Percentiles rank a stretch among this genome's conserved stretches.
These are phyloP conservation scores for Myriosclerotinia curreyana DNA, from an alignment of 2,329 filamentous ascomycete species.

Conservation along the genomic window DNA sequence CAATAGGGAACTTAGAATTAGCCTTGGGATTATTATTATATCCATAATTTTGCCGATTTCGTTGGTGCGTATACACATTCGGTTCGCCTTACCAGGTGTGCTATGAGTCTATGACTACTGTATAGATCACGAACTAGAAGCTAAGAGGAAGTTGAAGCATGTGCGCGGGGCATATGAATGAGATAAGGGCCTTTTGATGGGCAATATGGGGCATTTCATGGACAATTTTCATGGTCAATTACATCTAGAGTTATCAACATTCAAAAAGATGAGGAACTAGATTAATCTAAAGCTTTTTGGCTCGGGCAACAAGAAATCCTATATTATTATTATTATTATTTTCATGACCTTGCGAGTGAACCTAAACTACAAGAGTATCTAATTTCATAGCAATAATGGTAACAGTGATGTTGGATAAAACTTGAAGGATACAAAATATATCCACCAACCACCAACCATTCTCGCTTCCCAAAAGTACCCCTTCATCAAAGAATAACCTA, in stretches of 20 bases:
- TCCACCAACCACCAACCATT: slow-evolving; percentile 13
- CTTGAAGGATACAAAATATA: slow-evolving; percentile 2
- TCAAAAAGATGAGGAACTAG: not conserved
- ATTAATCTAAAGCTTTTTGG: slow-evolving; percentile 1
- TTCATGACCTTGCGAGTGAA: not conserved
- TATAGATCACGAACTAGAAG: slow-evolving; percentile 15
- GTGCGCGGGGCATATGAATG: slow-evolving; percentile 9
- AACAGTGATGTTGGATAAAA: not conserved
- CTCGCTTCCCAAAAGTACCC: not conserved
- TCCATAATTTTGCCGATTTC: slow-evolving; percentile 10
- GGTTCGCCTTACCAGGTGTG: slow-evolving; percentile 16
- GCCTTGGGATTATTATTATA: not conserved
- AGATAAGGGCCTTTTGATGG: slow-evolving; percentile 11
- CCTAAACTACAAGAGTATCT: not conserved
- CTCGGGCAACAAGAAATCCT: slow-evolving; percentile 3
- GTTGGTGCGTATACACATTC: slow-evolving; percentile 2
- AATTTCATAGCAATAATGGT: not conserved
- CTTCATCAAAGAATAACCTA: slow-evolving; percentile 1
- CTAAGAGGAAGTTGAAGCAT: slow-evolving; percentile 9
- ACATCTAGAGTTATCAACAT: not conserved
- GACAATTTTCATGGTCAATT: slow-evolving; percentile 1
- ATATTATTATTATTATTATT: not conserved
- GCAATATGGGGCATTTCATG: slow-evolving; percentile 8
- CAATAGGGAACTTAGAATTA: not conserved
- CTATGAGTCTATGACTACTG: not conserved